Evolutionary conservation across 441 rosid genomes (phyloP), one percentile per base, ranked within the genome.

Genomic region (Syzygium syzygioides): DNA sequence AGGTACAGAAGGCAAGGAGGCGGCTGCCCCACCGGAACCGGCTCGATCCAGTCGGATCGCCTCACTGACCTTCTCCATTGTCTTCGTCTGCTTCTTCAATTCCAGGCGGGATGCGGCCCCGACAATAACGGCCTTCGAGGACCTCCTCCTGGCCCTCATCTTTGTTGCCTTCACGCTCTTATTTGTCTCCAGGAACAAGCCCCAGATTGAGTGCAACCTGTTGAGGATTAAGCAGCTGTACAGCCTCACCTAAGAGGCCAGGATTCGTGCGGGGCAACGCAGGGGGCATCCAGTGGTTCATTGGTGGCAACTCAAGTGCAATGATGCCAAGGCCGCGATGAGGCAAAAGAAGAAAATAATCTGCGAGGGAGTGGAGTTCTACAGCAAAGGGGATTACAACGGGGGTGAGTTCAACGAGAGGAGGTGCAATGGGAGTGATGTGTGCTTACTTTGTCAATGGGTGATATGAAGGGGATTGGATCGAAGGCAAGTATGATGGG

Each of bases 131-230:
- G 56, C 96, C 26, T 96, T 98, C 45, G 99, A 96, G 93, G 95
- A 95, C 87, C 93, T 97, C 41, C 91, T 97, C 23, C 53, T 97
- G 32, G 97, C 94, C 89, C 85, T 97, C 54, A 94, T 92, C 88
- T 95, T 97, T 90, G 89, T 96, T 34, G 98, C 99, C 54, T 87
- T 95, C 62, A 92, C 96, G 86, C 97, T 96, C 60, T 95, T 95
- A 89, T 92, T 97, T 86, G 98, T 96, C 2, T 93, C 95, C 87
- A 95, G 90, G 89, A 96, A 95, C 95, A 95, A 91, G 92, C 91
- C 89, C 4, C 87, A 94, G 9, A 91, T 97, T 93, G 48, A 89
- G 87, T 94, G 92, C 79, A 92, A 92, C 87, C 14, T 93, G 48
- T 64, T 86, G 55, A 85, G 90, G 53, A 87, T 92, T 88, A 95